Conservation (phyloP, 768 basidiomycete species). For the Cystoderma amianthinum region DNA sequence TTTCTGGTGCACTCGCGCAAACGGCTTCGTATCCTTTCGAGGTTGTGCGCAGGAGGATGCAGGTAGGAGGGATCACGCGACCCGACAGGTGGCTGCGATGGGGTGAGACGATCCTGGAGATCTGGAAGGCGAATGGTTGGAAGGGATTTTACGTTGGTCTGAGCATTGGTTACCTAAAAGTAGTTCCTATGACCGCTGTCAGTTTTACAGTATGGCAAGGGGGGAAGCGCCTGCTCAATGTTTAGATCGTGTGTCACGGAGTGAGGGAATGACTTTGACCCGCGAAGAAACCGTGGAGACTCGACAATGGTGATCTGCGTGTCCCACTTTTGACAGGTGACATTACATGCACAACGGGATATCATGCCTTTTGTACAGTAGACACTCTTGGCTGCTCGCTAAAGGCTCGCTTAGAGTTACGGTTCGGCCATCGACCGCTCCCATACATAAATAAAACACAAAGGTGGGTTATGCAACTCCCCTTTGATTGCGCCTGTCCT, state of each 20-base stretch:
- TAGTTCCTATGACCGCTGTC: constrained; percentile 93
- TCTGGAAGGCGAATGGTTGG: constrained; percentile 70
- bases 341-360: too few species aligned
- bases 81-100: constrained; percentile 76
- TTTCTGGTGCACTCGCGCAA: constrained; percentile 81
- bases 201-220: constrained; percentile 90
- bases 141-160: constrained; percentile 90
- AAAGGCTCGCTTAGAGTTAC: too few species aligned
- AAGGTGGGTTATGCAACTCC: too few species aligned
- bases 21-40: constrained; percentile 95
- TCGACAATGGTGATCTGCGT: background rate
- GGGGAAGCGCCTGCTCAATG: constrained; percentile 50
- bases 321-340: too few species aligned
- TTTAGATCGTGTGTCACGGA: constrained; percentile 15
- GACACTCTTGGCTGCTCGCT: too few species aligned
- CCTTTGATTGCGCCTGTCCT: too few species aligned
- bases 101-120: constrained; percentile 64
- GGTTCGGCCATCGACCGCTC: too few species aligned
- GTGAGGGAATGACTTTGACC: background rate
- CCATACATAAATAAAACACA: too few species aligned
- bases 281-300: background rate
- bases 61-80: constrained; percentile 80
- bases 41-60: constrained; percentile 87
- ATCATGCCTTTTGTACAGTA: too few species aligned
- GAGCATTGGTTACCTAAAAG: constrained; percentile 88